Evolutionary conservation across 345 rosid species (phyloP), one percentile per base, ranked within the genome.

Genomic region (Lumnitzera littorea): DNA sequence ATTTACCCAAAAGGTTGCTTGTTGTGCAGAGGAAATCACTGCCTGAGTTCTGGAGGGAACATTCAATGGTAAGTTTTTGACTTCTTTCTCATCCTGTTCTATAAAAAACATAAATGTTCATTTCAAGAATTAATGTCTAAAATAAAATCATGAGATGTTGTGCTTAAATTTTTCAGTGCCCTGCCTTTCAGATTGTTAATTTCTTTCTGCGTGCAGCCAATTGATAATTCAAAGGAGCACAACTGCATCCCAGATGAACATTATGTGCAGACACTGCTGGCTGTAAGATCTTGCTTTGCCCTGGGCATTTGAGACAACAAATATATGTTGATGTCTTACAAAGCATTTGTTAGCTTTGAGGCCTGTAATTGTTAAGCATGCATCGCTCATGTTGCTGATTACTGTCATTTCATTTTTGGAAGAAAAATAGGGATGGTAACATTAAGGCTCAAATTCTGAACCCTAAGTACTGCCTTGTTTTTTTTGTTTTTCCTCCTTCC

Each of bases 221-320:
- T 70, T 60, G 94, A 94, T 76, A 74, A 82, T 57, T 69, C 86
- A 48, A 84, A 76, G 69, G 97, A 94, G 80, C 98, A 88, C 76
- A 88, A 91, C 71, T 91, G 98, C 62, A 91, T 91, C 74, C 96
- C 98, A 10, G 98, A 88, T 82, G 98, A 91, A 74, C 98, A 91
- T 76, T 88, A 88, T 55, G 98, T 91, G 59, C 98, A 84, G 83
- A 91, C 98, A 56, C 72, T 88, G 69, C 69, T 91, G 60, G 85
- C 96, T 58, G 98, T 91, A 86, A 83, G 96, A 67, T 72, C 46
- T 41, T 56, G 27, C 67, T 11, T 23, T n/a, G 12, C 15, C 56
- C 15, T 31, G 29, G 48, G 24, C 25, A 27, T 0, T 3, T 29
- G 15, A 6, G 11, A 36, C 15, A 31, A 31, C 48, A 15, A 48